Evolutionary conservation across 176 grass and related monocot species (phyloP).

Genomic region (Canna indica): DNA sequence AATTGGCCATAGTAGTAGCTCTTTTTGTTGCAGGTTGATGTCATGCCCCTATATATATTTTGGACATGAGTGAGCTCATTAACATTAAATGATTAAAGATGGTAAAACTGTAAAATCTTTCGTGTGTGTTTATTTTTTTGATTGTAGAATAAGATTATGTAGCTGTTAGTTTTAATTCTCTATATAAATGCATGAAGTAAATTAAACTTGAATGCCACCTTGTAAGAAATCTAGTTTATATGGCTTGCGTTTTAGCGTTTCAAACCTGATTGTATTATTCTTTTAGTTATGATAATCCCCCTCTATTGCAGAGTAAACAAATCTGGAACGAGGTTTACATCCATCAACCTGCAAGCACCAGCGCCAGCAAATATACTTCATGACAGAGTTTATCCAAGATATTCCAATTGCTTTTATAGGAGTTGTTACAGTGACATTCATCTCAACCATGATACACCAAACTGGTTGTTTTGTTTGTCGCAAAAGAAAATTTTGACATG

Average conservation of each 20-base stretch:
- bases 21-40: no score
- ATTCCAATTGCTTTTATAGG: conserved; percentile 11
- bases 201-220: no score
- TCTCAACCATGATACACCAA: conserved; percentile 15
- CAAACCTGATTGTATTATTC: neutral
- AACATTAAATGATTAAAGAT: no score
- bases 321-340: conserved; percentile 21
- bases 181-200: no score
- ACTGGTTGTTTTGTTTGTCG: neutral
- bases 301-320: conserved; percentile 22
- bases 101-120: no score
- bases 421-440: conserved; percentile 14
- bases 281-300: neutral
- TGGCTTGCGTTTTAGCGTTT: neutral
- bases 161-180: no score
- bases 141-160: no score
- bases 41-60: no score
- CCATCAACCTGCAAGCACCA: conserved; percentile 23
- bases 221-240: no score
- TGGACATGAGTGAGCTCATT: no score
- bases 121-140: no score
- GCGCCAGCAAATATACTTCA: conserved; percentile 4
- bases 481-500: neutral
- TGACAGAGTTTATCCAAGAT: neutral
- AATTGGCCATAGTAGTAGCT: no score